A percentile compares a stretch with the other conserved stretches of the same genome.
Evolutionary conservation across 1,284 basidiomycete species (phyloP).

Genomic region (Lignosus rhinocerotis): DNA sequence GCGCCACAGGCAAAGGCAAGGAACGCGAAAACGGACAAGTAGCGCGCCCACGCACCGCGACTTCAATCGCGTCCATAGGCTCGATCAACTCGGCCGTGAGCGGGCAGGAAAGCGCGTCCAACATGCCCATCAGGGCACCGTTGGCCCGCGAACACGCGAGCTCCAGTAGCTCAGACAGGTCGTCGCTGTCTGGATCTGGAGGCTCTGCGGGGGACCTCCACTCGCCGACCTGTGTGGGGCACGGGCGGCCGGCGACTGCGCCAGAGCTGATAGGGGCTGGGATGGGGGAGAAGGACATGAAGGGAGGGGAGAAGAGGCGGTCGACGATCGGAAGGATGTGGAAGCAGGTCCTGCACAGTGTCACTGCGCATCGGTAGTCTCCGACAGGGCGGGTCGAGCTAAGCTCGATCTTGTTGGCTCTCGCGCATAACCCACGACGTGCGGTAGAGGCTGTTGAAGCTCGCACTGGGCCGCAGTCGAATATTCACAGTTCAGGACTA

Average conservation of each 20-base stretch:
- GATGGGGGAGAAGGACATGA: not conserved
- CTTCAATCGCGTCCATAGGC: not conserved
- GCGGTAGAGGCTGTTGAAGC: no score
- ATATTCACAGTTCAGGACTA: no score
- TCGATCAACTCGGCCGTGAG: not conserved
- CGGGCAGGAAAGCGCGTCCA: not conserved
- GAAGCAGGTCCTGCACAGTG: slow-evolving; percentile 23
- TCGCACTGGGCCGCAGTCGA: no score
- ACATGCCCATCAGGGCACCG: not conserved
- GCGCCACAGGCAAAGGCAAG: not conserved
- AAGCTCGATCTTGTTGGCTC: no score
- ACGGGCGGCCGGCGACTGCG: slow-evolving; percentile 9
- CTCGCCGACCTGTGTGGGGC: not conserved
- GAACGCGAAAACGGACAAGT: not conserved
- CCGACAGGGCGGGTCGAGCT: no score
- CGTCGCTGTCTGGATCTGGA: not conserved
- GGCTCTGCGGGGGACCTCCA: slow-evolving; percentile 6
- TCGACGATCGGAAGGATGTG: slow-evolving; percentile 18
- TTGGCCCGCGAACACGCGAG: not conserved
- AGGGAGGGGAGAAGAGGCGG: not conserved
- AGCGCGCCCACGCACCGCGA: not conserved
- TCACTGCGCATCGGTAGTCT: slow-evolving; percentile 15
- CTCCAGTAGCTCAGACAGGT: not conserved
- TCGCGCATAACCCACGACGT: no score
- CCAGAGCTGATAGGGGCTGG: not conserved